Evolutionary conservation across 2,329 filamentous ascomycete species (phyloP), one percentile per base, ranked within the genome.

Genomic region (Penicillium sp.): DNA sequence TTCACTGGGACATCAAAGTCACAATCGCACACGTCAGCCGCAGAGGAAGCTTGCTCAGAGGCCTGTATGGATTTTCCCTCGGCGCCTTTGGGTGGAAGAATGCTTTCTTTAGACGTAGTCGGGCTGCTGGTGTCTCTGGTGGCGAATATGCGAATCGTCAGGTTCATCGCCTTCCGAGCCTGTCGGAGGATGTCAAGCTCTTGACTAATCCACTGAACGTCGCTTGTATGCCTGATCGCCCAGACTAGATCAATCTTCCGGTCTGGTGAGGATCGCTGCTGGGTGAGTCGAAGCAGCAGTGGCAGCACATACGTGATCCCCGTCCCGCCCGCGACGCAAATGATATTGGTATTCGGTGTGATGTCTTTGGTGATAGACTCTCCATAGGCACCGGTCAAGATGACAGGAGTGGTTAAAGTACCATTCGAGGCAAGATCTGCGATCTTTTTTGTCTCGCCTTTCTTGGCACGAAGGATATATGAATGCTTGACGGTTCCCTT

Each of bases 311-410:
- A 85, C 0, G 84, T 83, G 37, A 87, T 81, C 4, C 85, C 85
- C 0, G 84, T 87, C 34, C 86, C 85, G 42, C 84, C 85, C 0
- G 84, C 83, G 0, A 86, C 73, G 54, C 78, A 82, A 5, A 86
- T 73, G n/a, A 86, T 64, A 25, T 73, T 73, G 41, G 57, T 76
- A 59, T 81, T 82, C 50, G 76, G 73, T 66, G 42, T 76, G 74
- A 62, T 58, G 31, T 59, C 83, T 56, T 35, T 77, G 71, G 5
- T 79, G 43, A 83, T 81, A 6, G 76, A 71, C 57, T 83, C 81
- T 2, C 88, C 88, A 63, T 90, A 90, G 0, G 87, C 83, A 0
- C 88, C 88, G 0, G 83, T 84, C 1, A 90, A 74, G 34, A 90
- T 81, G 1, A 89, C 80, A 0, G 84, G 78, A 0, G 85, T 85